Conservation (phyloP, 2,329 filamentous ascomycete genomes). For the Bipolaris zeicola region DNA sequence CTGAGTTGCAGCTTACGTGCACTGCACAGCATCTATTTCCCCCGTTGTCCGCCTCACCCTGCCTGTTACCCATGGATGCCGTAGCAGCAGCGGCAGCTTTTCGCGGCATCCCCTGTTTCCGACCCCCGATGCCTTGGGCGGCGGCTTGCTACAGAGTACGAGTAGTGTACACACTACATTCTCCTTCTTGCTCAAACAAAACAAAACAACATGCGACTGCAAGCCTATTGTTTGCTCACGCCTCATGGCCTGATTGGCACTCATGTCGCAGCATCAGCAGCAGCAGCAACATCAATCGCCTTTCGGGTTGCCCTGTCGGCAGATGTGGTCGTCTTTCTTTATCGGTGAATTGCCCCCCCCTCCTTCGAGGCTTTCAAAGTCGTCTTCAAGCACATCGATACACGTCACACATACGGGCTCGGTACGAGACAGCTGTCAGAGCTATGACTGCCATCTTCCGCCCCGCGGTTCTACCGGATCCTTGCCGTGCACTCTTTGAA, state of each 20-base stretch:
- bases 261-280: conserved; percentile 3
- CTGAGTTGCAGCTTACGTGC: conserved; percentile 9
- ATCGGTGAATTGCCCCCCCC: conserved; percentile 8
- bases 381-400: background rate
- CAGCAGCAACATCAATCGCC: conserved; percentile 11
- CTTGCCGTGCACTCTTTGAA: conserved; percentile 10
- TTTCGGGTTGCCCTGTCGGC: background rate
- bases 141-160: background rate
- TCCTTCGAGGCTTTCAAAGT: background rate
- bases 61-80: background rate
- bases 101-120: conserved; percentile 4
- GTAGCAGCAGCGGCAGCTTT: conserved; percentile 1
- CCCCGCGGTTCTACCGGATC: conserved; percentile 1
- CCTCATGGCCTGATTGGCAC: conserved; percentile 12
- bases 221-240: conserved; percentile 20
- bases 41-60: conserved; percentile 7
- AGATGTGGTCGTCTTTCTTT: background rate
- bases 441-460: background rate
- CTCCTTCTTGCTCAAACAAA: conserved; percentile 8
- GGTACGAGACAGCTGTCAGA: conserved; percentile 11
- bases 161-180: too few relatives aligned
- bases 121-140: conserved; percentile 4
- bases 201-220: conserved; percentile 17
- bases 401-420: background rate
- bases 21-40: background rate